A percentile compares a stretch with the other conserved stretches of the same genome.
Evolutionary conservation across 169 alveolate genomes (phyloP).

Genomic region (Cryptosporidium sp.): DNA sequence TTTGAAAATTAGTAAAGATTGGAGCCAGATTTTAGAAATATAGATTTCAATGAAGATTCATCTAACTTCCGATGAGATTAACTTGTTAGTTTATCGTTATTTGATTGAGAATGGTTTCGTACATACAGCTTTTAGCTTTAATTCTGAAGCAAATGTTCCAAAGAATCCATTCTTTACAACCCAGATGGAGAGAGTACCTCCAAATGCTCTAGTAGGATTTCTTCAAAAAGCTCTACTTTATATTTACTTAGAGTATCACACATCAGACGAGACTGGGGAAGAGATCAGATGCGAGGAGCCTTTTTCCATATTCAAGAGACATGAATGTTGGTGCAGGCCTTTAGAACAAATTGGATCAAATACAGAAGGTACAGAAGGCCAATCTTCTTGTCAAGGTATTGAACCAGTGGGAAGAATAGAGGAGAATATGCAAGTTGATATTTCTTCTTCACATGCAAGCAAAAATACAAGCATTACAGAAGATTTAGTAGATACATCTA

Average conservation of each 20-base stretch:
- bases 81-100: constrained; percentile 88
- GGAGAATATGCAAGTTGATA: not conserved
- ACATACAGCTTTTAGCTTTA: constrained; percentile 89
- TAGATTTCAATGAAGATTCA: constrained; percentile 85
- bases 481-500: not conserved
- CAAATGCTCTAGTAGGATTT: constrained; percentile 88
- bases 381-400: not conserved
- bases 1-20: not conserved
- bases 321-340: constrained; percentile 85
- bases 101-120: constrained; percentile 88
- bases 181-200: constrained; percentile 89
- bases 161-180: constrained; percentile 85
- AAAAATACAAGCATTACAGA: not conserved
- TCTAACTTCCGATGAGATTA: constrained; percentile 89
- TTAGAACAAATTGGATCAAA: constrained; percentile 74
- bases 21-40: not conserved
- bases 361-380: not conserved
- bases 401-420: not conserved
- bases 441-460: not conserved
- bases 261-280: constrained; percentile 80
- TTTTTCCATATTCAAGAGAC: constrained; percentile 87
- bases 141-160: constrained; percentile 85
- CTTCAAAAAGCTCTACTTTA: constrained; percentile 90
- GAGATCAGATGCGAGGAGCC: constrained; percentile 86
- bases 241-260: constrained; percentile 88